phyloP scores from a whole-genome alignment of 106 monocot species.

The Dendrobium nobile region DNA sequence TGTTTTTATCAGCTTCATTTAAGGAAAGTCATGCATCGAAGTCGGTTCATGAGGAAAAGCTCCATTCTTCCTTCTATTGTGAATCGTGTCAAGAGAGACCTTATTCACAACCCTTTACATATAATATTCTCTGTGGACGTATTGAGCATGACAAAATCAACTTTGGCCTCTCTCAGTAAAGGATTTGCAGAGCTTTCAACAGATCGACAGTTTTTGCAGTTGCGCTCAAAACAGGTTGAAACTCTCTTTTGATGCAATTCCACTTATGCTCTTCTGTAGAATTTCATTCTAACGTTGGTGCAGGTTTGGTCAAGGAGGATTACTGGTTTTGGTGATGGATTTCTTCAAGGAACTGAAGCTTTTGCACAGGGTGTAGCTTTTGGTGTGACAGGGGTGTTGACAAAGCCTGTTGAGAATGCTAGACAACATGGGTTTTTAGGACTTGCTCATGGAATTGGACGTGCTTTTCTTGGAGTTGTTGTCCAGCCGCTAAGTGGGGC shows the following conservation, averaged over 20 bases:
- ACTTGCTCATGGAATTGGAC: slow-evolving; percentile 83
- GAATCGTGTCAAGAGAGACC: slow-evolving; percentile 88
- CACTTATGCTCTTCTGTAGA: background rate
- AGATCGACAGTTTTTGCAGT: slow-evolving; percentile 86
- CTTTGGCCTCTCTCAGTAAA: slow-evolving; percentile 94
- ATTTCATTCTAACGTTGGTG: slow-evolving; percentile 6
- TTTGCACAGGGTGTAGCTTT: slow-evolving; percentile 96
- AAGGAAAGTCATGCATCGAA: slow-evolving; percentile 84
- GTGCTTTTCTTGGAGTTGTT: slow-evolving; percentile 83
- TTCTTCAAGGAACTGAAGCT: slow-evolving; percentile 98
- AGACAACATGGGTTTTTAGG: slow-evolving; percentile 78
- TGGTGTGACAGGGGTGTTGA: slow-evolving; percentile 92
- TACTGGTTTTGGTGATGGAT: slow-evolving; percentile 90
- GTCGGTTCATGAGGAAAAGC: slow-evolving; percentile 74
- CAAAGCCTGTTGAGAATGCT: slow-evolving; percentile 83
- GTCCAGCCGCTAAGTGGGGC: slow-evolving; percentile 97
- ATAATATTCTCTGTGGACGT: slow-evolving; percentile 91
- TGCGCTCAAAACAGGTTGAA: slow-evolving; percentile 82
- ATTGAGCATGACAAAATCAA: slow-evolving; percentile 97
- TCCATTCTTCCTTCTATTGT: slow-evolving; percentile 65
- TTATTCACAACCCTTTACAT: slow-evolving; percentile 96
- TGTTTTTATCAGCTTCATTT: slow-evolving; percentile 60
- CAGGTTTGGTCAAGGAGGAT: slow-evolving; percentile 95
- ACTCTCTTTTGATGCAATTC: background rate
- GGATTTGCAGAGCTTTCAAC: slow-evolving; percentile 99